These are phyloP conservation scores for Xylariaceae sp. DNA, from an alignment of 2,329 filamentous ascomycete species.

Conservation along the genomic window DNA sequence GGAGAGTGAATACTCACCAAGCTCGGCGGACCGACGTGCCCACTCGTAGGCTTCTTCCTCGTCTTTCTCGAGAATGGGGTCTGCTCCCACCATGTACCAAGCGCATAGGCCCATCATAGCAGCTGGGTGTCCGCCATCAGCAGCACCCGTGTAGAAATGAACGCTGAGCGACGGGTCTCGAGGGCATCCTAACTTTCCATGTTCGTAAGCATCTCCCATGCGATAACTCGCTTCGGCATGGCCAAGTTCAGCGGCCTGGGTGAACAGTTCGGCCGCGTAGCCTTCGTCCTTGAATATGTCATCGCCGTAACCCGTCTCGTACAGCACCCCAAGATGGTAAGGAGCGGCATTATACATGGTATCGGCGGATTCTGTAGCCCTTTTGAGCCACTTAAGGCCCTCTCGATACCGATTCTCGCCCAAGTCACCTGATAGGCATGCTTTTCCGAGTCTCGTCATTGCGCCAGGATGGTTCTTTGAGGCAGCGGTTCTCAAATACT, in stretches of 20 bases:
- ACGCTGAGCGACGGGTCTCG: constrained; percentile 89
- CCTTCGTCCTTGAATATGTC: constrained; percentile 88
- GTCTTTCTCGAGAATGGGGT: constrained; percentile 88
- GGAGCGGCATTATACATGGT: constrained; percentile 88
- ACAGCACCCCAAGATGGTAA: constrained; percentile 82
- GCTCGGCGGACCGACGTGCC: constrained; percentile 80
- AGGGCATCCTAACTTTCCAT: constrained; percentile 81
- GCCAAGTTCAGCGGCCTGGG: constrained; percentile 86
- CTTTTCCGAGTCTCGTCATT: constrained; percentile 86
- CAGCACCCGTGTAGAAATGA: constrained; percentile 94
- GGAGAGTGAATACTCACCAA: constrained; percentile 56
- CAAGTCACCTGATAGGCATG: constrained; percentile 84
- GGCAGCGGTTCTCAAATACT: constrained; percentile 86
- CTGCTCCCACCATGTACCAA: constrained; percentile 96
- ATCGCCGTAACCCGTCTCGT: constrained; percentile 89
- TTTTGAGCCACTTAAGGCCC: constrained; percentile 93
- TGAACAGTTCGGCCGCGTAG: constrained; percentile 92
- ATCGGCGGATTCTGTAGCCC: constrained; percentile 86
- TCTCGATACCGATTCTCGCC: constrained; percentile 84
- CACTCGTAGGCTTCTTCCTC: constrained; percentile 96
- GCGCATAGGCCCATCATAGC: constrained; percentile 99
- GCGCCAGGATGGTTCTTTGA: constrained; percentile 94
- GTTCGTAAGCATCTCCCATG: constrained; percentile 95
- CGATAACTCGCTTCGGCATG: constrained; percentile 82
- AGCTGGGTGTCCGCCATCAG: constrained; percentile 74